These are phyloP conservation scores for Phytophthora pisi DNA, from an alignment of 352 stramenopile species.

Conservation along the genomic window DNA sequence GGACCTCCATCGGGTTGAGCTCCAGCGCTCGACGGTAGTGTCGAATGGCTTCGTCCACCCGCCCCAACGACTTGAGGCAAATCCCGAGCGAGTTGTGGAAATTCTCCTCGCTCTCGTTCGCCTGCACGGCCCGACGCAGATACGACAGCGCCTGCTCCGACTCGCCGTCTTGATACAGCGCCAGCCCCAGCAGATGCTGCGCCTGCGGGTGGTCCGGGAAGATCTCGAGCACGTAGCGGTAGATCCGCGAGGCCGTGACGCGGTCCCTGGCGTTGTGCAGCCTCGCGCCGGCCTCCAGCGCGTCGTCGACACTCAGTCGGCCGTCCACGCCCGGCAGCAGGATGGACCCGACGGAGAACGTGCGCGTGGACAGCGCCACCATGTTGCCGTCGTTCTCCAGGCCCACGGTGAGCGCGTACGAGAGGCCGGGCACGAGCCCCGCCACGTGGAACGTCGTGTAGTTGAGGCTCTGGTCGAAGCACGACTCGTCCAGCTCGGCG, in stretches of 20 bases:
- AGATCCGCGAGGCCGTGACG: slow-evolving; percentile 45
- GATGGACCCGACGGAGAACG: slow-evolving; percentile 66
- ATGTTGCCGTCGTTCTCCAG: slow-evolving; percentile 57
- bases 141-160: slow-evolving; percentile 34
- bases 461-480: slow-evolving; percentile 61
- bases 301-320: slow-evolving; percentile 50
- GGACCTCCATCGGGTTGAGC: slow-evolving; percentile 48
- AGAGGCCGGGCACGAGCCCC: slow-evolving; percentile 57
- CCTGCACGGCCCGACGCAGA: slow-evolving; percentile 47
- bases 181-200: slow-evolving; percentile 58
- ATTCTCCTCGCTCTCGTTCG: slow-evolving; percentile 50
- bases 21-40: slow-evolving; percentile 58
- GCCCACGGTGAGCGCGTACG: slow-evolving; percentile 59
- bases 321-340: slow-evolving; percentile 21
- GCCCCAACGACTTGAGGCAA: slow-evolving; percentile 49
- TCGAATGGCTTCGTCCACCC: slow-evolving; percentile 49
- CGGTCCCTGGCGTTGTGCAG: slow-evolving; percentile 45
- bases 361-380: slow-evolving; percentile 65
- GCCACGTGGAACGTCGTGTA: slow-evolving; percentile 60
- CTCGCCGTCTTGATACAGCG: slow-evolving; percentile 51
- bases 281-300: slow-evolving; percentile 46
- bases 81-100: slow-evolving; percentile 65
- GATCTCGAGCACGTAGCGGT: slow-evolving; percentile 53
- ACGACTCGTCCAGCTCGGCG: slow-evolving; percentile 53
- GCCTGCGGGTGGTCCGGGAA: slow-evolving; percentile 54